Conservation (phyloP, 371 early-diverging fungal genomes). For the Mortierella sp. region DNA sequence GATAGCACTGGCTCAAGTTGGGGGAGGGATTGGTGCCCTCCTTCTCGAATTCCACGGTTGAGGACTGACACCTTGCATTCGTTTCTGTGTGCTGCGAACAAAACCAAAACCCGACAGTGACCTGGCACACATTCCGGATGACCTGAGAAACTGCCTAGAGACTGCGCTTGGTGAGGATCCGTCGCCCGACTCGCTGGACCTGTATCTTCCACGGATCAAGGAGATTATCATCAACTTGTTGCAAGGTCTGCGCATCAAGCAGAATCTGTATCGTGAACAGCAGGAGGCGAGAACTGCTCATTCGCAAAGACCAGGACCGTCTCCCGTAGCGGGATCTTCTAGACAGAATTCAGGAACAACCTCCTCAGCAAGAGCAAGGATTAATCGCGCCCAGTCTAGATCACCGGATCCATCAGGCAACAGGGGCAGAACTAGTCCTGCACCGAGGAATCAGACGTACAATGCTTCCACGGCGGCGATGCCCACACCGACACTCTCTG, state of each 20-base stretch:
- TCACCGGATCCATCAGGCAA: neutral
- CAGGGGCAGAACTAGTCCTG: neutral
- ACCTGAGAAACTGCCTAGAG: constrained; percentile 59
- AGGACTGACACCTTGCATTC: too few relatives aligned
- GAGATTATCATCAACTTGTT: constrained; percentile 64
- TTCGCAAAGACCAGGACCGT: constrained; percentile 3
- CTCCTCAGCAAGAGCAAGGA: neutral
- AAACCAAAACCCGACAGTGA: constrained; percentile 51
- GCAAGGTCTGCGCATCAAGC: constrained; percentile 65
- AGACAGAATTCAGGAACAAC: neutral
- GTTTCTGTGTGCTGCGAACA: neutral
- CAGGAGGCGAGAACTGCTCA: constrained; percentile 35
- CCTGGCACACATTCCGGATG: constrained; percentile 62
- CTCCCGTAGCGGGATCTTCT: neutral
- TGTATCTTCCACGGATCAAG: constrained; percentile 64
- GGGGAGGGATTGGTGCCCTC: too few relatives aligned
- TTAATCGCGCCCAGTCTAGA: neutral
- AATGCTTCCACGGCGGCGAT: constrained; percentile 1
- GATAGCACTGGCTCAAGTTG: too few relatives aligned
- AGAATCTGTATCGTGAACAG: constrained; percentile 57
- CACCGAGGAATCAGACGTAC: neutral
- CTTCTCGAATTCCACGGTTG: too few relatives aligned
- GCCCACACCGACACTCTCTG: constrained; percentile 13
- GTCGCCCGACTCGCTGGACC: constrained; percentile 60
- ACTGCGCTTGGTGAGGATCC: constrained; percentile 60